Conservation (phyloP, 768 basidiomycete species). For the Mycena kentingensis region DNA sequence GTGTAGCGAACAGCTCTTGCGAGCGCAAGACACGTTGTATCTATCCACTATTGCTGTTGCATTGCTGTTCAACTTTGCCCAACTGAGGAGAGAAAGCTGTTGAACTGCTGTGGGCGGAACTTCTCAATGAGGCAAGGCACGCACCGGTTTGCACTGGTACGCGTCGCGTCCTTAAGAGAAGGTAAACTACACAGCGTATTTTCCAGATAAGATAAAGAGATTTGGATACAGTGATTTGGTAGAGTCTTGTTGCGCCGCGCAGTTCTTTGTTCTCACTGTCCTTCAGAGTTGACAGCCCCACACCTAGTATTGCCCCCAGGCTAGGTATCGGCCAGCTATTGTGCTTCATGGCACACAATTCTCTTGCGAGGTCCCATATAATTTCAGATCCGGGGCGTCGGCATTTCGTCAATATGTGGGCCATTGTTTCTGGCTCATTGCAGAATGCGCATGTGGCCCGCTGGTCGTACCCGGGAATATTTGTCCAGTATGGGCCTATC, state of each 20-base stretch:
- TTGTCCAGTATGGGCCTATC: slow-evolving; percentile 13
- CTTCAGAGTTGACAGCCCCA: neutral
- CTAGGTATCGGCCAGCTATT: neutral
- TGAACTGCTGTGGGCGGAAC: too few relatives aligned
- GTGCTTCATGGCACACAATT: slow-evolving; percentile 3
- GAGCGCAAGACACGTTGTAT: too few relatives aligned
- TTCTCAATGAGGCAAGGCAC: too few relatives aligned
- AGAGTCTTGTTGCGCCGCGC: neutral
- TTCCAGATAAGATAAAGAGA: slow-evolving; percentile 20
- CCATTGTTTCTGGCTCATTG: slow-evolving; percentile 3
- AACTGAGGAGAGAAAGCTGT: too few relatives aligned
- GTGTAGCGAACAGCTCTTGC: too few relatives aligned
- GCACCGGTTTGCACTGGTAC: too few relatives aligned
- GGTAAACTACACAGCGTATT: slow-evolving; percentile 21
- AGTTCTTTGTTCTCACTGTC: neutral
- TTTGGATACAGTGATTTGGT: slow-evolving; percentile 21
- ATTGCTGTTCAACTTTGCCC: too few relatives aligned
- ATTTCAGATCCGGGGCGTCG: neutral
- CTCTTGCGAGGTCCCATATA: slow-evolving; percentile 13
- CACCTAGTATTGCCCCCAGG: slow-evolving; percentile 13
- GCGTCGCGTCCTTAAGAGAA: too few relatives aligned
- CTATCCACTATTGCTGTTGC: too few relatives aligned
- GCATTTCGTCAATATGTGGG: slow-evolving; percentile 20
- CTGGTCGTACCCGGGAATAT: slow-evolving; percentile 11
- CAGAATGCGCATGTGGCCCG: slow-evolving; percentile 14